Base-by-base conservation (phyloP, 2,329 filamentous ascomycete species). In the Colletotrichum brevisporum region DNA sequence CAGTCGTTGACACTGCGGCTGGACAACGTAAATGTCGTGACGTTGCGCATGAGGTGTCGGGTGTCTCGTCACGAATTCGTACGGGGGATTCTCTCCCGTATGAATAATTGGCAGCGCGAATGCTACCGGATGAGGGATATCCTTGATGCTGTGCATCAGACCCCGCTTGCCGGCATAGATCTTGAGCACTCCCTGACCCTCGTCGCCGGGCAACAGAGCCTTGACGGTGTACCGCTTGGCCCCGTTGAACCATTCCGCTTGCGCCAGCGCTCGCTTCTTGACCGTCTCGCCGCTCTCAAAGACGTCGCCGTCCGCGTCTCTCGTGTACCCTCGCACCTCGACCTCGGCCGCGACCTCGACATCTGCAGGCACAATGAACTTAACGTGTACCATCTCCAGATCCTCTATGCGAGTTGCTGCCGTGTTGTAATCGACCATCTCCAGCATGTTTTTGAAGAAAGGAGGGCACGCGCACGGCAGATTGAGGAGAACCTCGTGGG, bases 11-110 rank as follows among this genome's bases (percentile, higher is more conserved):
- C 96, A 99, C 80, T 99, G 97, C 1, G 97, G 96, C 77, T 98
- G 96, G 52, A 95, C 93, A 71, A 99, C 93, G 79, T 99, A 99
- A 67, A 99, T 91, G 78, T 99, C 96, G 79, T 99, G 95, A 50
- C 95, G 90, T 77, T 97, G 94, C n/a, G 96, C 96, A 79, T 99
- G 96, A 9, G 96, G 96, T 3, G 96, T 99, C 8, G 97, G 97
- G 78, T 99, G 96, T 5, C 96, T 90, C 47, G 92, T 92, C 53
- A 98, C 87, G 80, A 98, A 99, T 68, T 97, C 94, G 79, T 97
- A 99, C 0, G 93, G 89, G 3, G 96, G 96, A 77, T 99, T 99
- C 74, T 95, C 92, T 69, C 96, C 96, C 0, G 90, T 92, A 80
- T 99, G 96, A 45, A 94, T 88, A 59, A 99, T 90, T 1, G 96